phyloP scores from a whole-genome alignment of 1,139 yeast genomes.

The Meyerozyma guilliermondii region DNA sequence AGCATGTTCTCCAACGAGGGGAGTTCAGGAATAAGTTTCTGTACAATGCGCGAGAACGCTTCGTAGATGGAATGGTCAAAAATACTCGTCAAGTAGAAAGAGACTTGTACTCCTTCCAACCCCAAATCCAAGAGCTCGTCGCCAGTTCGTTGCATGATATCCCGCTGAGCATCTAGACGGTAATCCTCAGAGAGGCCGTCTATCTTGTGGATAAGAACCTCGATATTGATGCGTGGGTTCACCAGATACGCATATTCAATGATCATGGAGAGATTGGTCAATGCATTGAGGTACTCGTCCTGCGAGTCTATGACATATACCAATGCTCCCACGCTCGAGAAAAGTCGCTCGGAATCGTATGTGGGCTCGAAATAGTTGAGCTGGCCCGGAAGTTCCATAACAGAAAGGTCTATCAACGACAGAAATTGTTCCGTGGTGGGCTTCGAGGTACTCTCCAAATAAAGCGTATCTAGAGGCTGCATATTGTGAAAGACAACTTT shows the following conservation, averaged over 20 bases:
- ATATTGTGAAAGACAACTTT: slow-evolving; percentile 94
- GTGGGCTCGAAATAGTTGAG: slow-evolving; percentile 81
- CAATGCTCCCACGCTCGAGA: slow-evolving; percentile 84
- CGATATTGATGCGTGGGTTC: slow-evolving; percentile 82
- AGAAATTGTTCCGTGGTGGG: slow-evolving; percentile 78
- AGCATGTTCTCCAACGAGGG: slow-evolving; percentile 85
- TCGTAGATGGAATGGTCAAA: slow-evolving; percentile 95
- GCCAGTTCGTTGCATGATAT: slow-evolving; percentile 92
- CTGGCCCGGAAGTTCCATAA: slow-evolving; percentile 97
- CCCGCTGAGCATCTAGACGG: slow-evolving; percentile 90
- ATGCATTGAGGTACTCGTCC: slow-evolving; percentile 89
- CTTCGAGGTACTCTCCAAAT: slow-evolving; percentile 83
- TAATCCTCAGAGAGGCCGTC: slow-evolving; percentile 95
- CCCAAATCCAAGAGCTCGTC: slow-evolving; percentile 90
- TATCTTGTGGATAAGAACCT: slow-evolving; percentile 89
- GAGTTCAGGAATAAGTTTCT: slow-evolving; percentile 81
- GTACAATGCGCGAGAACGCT: slow-evolving; percentile 90
- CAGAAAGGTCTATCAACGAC: slow-evolving; percentile 79
- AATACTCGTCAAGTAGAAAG: slow-evolving; percentile 87
- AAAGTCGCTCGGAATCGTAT: slow-evolving; percentile 72
- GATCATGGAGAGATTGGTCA: slow-evolving; percentile 83
- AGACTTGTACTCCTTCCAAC: slow-evolving; percentile 83
- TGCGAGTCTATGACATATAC: slow-evolving; percentile 93
- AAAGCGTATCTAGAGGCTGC: slow-evolving; percentile 92
- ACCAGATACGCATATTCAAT: slow-evolving; percentile 84